Conservation (phyloP, 2,329 filamentous ascomycete species). For the Cytospora schulzeri region DNA sequence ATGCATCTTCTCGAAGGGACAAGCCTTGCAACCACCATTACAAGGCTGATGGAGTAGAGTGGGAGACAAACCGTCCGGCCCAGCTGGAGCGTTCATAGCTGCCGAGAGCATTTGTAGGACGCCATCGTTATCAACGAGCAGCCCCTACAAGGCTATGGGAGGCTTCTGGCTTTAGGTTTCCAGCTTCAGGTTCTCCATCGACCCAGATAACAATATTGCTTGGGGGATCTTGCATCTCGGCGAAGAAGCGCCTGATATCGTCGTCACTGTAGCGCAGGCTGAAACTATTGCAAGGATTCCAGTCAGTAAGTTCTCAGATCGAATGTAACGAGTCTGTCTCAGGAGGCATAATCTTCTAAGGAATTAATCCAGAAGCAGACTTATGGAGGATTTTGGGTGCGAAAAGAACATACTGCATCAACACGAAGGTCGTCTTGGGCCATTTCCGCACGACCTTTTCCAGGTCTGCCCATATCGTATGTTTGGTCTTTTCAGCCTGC, state of each 20-base stretch:
- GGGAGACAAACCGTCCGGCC: neutral
- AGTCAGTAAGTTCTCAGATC: no score
- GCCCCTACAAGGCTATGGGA: neutral
- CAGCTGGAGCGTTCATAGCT: neutral
- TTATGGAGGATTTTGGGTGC: no score
- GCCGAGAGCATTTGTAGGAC: neutral
- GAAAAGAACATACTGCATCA: no score
- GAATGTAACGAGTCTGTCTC: no score
- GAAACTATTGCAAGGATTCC: no score
- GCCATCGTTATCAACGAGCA: neutral
- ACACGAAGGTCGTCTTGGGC: constrained; percentile 47
- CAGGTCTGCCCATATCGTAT: constrained; percentile 50
- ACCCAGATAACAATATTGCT: constrained; percentile 51
- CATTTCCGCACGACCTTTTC: constrained; percentile 47
- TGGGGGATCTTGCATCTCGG: constrained; percentile 41
- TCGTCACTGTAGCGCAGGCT: constrained; percentile 48
- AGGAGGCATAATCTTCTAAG: no score
- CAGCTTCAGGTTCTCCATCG: constrained; percentile 36
- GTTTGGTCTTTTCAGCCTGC: constrained; percentile 50
- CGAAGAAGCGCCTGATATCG: constrained; percentile 46
- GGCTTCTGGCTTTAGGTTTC: neutral
- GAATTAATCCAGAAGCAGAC: no score
- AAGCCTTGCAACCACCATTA: neutral
- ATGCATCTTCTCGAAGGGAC: neutral
- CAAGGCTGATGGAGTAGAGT: neutral